A percentile compares a stretch with the other conserved stretches of the same genome.
Evolutionary conservation across 1,284 basidiomycete species (phyloP).

Genomic region (Rhodotorula sp.): DNA sequence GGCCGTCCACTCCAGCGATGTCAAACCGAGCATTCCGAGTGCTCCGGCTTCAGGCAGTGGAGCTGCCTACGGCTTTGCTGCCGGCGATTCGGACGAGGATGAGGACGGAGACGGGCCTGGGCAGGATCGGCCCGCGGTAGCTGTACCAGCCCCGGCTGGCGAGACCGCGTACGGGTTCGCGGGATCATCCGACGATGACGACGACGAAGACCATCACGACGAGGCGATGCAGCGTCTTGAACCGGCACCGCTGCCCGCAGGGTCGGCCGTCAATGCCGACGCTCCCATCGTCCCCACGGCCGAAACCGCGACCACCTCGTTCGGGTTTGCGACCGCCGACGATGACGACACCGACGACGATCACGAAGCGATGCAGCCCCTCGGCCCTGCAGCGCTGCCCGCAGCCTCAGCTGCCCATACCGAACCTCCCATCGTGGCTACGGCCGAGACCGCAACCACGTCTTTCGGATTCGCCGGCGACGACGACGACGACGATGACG

Average conservation of each 20-base stretch:
- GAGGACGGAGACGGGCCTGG: neutral
- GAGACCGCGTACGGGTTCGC: no score
- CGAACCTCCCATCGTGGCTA: neutral
- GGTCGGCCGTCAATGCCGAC: rapidly evolving
- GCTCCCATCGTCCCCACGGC: neutral
- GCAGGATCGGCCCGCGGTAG: neutral
- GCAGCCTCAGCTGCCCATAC: neutral
- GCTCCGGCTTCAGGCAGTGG: no score
- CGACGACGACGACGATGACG: conserved; percentile 4
- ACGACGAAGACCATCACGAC: neutral
- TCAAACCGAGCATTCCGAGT: no score
- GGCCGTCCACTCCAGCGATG: no score
- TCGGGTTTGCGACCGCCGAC: neutral
- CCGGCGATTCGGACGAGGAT: neutral
- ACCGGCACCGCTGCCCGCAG: neutral
- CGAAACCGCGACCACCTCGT: neutral
- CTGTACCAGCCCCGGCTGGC: neutral
- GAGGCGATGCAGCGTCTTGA: neutral
- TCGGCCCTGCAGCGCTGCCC: no score
- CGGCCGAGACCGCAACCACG: neutral
- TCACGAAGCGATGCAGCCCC: neutral
- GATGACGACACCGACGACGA: neutral
- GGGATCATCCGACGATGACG: neutral
- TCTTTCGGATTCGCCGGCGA: neutral
- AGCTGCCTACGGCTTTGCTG: neutral